Evolutionary conservation across 257 asterid species (phyloP).

Genomic region (Petrea volubilis): DNA sequence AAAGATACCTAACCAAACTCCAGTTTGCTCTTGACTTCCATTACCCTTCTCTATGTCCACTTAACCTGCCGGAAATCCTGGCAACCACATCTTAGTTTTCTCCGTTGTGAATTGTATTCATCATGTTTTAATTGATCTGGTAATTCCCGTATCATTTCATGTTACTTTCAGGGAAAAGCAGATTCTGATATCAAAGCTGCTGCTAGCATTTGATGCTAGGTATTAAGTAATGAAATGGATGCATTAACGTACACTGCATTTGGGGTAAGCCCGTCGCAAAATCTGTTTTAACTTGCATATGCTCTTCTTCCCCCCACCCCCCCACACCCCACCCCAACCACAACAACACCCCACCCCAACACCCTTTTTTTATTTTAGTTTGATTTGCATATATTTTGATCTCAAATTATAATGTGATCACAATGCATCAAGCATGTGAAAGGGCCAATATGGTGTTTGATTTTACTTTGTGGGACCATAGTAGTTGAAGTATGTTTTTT

Average conservation of each 20-base stretch:
- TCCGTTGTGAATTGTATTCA: not conserved
- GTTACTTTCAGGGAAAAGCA: slow-evolving; percentile 51
- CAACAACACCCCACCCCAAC: too few species aligned
- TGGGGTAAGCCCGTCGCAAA: slow-evolving; percentile 19
- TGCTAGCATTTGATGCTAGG: slow-evolving; percentile 51
- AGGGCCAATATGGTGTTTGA: not conserved
- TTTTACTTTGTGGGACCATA: not conserved
- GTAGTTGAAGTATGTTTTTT: not conserved
- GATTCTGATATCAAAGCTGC: slow-evolving; percentile 56
- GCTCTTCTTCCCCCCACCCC: not conserved
- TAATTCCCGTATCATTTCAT: not conserved
- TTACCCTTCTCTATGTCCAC: not conserved
- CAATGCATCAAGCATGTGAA: not conserved
- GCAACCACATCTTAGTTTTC: not conserved
- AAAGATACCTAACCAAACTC: not conserved
- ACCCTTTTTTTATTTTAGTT: not conserved
- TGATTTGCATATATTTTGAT: not conserved
- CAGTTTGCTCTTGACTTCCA: not conserved
- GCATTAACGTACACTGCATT: not conserved
- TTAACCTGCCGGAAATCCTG: slow-evolving; percentile 8
- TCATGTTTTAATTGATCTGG: not conserved
- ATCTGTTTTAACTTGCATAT: not conserved
- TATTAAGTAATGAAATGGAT: slow-evolving; percentile 8
- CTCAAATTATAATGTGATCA: not conserved
- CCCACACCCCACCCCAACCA: too few species aligned